phyloP scores from a whole-genome alignment of 2,329 filamentous ascomycete genomes.

The Paecilomyces fulvus region DNA sequence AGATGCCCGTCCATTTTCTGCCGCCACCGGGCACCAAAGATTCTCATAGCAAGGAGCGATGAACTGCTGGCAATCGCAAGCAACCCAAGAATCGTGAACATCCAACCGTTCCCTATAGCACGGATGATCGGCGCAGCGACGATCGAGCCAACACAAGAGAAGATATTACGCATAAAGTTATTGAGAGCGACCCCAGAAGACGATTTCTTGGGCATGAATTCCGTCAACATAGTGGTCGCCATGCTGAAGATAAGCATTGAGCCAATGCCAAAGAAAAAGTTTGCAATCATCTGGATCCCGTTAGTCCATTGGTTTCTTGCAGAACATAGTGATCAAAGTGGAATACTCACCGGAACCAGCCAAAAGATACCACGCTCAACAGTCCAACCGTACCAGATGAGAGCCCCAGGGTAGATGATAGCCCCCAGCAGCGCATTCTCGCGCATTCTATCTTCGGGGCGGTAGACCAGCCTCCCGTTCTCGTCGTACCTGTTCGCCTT shows the following conservation, averaged over 20 bases:
- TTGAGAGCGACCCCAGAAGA: constrained; percentile 70
- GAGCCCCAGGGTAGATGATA: constrained; percentile 57
- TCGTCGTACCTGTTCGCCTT: constrained; percentile 61
- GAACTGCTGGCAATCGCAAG: constrained; percentile 51
- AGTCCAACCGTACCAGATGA: constrained; percentile 74
- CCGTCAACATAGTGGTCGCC: constrained; percentile 74
- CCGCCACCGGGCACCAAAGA: constrained; percentile 56
- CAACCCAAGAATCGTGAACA: constrained; percentile 56
- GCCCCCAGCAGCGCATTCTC: constrained; percentile 74
- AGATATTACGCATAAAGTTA: constrained; percentile 73
- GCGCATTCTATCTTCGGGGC: constrained; percentile 72
- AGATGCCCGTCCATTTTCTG: constrained; percentile 47
- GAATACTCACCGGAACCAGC: constrained; percentile 42
- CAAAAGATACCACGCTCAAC: constrained; percentile 55
- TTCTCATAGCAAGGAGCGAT: constrained; percentile 53
- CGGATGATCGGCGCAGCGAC: constrained; percentile 62
- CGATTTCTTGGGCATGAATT: constrained; percentile 66
- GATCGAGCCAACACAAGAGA: constrained; percentile 62
- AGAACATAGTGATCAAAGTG: not conserved
- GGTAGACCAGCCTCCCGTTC: constrained; percentile 56
- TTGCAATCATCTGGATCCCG: constrained; percentile 44
- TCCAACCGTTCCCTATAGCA: constrained; percentile 66
- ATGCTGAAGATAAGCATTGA: constrained; percentile 71
- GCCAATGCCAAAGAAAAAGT: constrained; percentile 66
- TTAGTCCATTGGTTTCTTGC: constrained; percentile 2